A percentile compares a stretch with the other conserved stretches of the same genome.
phyloP scores from a whole-genome alignment of 2,329 filamentous ascomycete species.

The Hymenoscyphus occultus region DNA sequence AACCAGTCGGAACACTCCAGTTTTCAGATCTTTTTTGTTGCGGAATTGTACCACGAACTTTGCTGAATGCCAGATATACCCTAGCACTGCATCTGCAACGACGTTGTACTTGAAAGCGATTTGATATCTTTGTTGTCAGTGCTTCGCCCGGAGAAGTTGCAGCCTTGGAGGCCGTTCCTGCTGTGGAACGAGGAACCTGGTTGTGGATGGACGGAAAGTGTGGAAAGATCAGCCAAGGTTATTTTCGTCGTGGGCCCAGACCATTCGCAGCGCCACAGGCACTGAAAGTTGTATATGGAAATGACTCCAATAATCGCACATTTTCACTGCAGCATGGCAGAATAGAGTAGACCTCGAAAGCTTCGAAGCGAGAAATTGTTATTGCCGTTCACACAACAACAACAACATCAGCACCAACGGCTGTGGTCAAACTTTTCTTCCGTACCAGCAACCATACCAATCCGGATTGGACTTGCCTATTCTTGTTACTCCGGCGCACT shows the following conservation, averaged over 20 bases:
- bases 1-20: neutral
- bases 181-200: neutral
- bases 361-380: too few species aligned
- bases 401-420: too few species aligned
- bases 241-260: neutral
- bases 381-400: too few species aligned
- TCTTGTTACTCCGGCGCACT: neutral
- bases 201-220: neutral
- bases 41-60: neutral
- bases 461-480: neutral
- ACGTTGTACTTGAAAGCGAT: neutral
- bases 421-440: too few species aligned
- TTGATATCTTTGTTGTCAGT: neutral
- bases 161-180: constrained; percentile 1
- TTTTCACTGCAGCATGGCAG: neutral
- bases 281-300: neutral
- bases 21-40: neutral
- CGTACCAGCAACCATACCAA: too few species aligned
- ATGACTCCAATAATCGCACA: neutral
- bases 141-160: neutral
- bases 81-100: neutral
- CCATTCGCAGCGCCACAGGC: neutral
- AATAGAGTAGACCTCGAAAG: too few species aligned
- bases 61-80: neutral
- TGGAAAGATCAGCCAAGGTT: constrained; percentile 2